These are phyloP conservation scores for Martiniozyma asiatica DNA, from an alignment of 1,139 yeast species.

Conservation along the genomic window DNA sequence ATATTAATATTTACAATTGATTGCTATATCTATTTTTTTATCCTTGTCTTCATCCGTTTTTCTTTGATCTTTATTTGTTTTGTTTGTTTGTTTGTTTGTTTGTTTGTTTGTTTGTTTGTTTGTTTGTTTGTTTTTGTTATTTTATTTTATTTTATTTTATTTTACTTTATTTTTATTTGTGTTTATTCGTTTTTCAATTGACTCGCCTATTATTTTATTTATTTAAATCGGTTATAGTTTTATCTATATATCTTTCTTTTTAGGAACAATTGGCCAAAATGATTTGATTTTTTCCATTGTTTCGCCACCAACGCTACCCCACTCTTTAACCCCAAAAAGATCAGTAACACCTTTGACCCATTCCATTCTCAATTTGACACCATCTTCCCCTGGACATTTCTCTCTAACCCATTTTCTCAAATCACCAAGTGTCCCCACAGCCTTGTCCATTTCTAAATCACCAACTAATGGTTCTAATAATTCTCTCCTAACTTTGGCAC, in stretches of 20 bases:
- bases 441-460: slow-evolving; percentile 37
- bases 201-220: not conserved
- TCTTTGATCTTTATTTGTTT: too few relatives aligned
- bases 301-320: slow-evolving; percentile 35
- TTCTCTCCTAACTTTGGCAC: slow-evolving; percentile 50
- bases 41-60: too few relatives aligned
- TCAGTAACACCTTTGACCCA: slow-evolving; percentile 66
- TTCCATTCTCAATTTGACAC: slow-evolving; percentile 54
- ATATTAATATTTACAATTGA: too few relatives aligned
- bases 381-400: slow-evolving; percentile 34
- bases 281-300: slow-evolving; percentile 19
- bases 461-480: slow-evolving; percentile 30
- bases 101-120: not conserved
- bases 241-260: slow-evolving; percentile 1
- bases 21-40: too few relatives aligned
- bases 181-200: slow-evolving; percentile 1
- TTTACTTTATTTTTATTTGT: not conserved
- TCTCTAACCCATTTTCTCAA: slow-evolving; percentile 43
- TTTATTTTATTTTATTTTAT: not conserved
- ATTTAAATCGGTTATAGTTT: slow-evolving; percentile 1
- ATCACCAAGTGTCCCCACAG: slow-evolving; percentile 52
- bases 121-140: too few relatives aligned
- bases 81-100: not conserved
- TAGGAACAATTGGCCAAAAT: slow-evolving; percentile 23
- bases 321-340: slow-evolving; percentile 41